phyloP scores from a whole-genome alignment of 1,284 basidiomycete genomes.

The Puccinia novopanici region DNA sequence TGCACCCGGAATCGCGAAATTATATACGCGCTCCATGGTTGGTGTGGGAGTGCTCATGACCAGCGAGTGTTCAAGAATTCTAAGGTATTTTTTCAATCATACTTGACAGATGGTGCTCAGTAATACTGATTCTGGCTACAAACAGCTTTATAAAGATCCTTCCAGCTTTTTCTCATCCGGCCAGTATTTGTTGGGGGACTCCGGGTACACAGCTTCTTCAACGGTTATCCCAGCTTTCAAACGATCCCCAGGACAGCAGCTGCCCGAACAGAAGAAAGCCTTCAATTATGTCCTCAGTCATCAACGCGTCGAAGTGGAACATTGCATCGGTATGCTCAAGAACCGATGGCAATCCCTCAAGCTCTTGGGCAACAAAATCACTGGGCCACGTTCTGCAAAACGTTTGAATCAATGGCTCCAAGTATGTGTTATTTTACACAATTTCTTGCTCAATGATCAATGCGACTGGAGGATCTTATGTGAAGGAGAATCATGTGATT shows the following conservation, averaged over 20 bases:
- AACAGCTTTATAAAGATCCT: neutral
- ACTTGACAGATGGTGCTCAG: neutral
- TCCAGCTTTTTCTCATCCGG: neutral
- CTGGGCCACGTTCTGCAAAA: neutral
- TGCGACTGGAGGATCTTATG: no score
- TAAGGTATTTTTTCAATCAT: neutral
- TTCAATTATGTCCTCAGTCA: constrained; percentile 26
- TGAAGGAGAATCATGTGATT: no score
- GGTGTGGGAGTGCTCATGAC: constrained; percentile 30
- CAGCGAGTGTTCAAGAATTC: neutral
- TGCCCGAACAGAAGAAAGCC: neutral
- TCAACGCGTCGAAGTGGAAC: constrained; percentile 18
- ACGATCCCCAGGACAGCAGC: neutral
- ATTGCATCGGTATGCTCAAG: constrained; percentile 32
- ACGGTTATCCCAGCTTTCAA: constrained; percentile 23
- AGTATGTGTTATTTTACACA: constrained; percentile 6
- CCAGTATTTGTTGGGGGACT: constrained; percentile 31
- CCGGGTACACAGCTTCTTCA: neutral
- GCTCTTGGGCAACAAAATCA: neutral
- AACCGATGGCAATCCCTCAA: constrained; percentile 20
- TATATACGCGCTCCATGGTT: constrained; percentile 8
- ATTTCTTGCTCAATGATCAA: neutral
- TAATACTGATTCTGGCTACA: neutral
- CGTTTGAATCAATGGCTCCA: neutral
- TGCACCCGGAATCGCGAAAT: neutral